Evolutionary conservation across 2,329 filamentous ascomycete genomes (phyloP).

Genomic region (Colletotrichum endophyticum): DNA sequence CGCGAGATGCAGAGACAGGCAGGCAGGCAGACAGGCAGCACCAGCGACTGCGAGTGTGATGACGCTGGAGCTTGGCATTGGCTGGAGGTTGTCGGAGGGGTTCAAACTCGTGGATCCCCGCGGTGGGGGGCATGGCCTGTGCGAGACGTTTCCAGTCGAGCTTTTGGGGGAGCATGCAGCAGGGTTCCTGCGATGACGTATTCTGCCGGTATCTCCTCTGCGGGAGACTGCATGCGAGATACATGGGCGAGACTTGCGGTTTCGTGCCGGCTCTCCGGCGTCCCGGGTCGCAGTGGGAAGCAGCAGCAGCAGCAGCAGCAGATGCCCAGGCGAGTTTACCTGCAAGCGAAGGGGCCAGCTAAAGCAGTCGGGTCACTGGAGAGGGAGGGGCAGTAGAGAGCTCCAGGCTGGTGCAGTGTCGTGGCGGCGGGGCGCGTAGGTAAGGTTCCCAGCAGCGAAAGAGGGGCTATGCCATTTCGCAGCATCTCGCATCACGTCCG

Average conservation of each 20-base stretch:
- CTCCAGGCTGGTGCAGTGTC: neutral
- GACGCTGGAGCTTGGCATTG: neutral
- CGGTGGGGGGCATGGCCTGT: neutral
- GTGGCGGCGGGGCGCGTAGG: neutral
- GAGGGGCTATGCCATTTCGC: constrained; percentile 10
- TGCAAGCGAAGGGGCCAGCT: neutral
- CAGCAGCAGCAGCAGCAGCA: neutral
- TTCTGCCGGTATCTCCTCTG: neutral
- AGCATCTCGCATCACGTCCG: constrained; percentile 1
- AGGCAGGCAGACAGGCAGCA: neutral
- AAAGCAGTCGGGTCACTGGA: neutral
- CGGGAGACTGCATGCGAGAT: neutral
- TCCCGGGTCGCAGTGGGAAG: neutral
- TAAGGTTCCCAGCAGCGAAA: neutral
- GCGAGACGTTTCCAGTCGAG: constrained; percentile 18
- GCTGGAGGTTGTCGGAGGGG: neutral
- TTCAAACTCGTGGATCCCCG: constrained; percentile 1
- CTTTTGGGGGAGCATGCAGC: neutral
- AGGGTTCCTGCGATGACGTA: neutral
- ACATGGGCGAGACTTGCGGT: neutral
- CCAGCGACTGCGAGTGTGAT: neutral
- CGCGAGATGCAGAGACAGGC: neutral
- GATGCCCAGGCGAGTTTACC: neutral
- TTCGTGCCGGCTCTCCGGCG: neutral
- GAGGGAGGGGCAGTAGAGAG: neutral